Evolutionary conservation across 352 stramenopile species (phyloP).

Genomic region (Phytophthora sansomeana): DNA sequence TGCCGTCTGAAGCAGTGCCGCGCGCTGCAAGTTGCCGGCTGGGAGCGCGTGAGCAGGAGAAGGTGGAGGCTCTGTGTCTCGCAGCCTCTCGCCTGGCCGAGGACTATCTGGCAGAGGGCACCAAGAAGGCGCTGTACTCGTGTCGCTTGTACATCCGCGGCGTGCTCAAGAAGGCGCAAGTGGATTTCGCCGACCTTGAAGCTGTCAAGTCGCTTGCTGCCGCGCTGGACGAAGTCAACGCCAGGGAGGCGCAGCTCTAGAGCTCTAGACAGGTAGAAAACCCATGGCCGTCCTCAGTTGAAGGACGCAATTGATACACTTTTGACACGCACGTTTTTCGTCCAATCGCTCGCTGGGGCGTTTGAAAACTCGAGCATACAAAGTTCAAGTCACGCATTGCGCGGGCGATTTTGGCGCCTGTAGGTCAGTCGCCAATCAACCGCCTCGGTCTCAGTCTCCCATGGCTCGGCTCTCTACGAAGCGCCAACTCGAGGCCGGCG

Average conservation of each 20-base stretch:
- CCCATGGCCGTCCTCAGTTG: background rate
- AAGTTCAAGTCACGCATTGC: slow-evolving; percentile 26
- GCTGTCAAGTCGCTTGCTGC: slow-evolving; percentile 54
- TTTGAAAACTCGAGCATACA: slow-evolving; percentile 18
- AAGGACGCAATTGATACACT: slow-evolving; percentile 8
- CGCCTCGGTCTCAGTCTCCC: slow-evolving; percentile 22
- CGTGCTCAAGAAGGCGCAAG: slow-evolving; percentile 80
- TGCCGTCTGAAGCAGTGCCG: slow-evolving; percentile 84
- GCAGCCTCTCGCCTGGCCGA: slow-evolving; percentile 62
- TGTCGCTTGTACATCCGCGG: slow-evolving; percentile 80
- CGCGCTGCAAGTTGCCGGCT: slow-evolving; percentile 70
- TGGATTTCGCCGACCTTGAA: slow-evolving; percentile 67
- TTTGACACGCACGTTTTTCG: slow-evolving; percentile 13
- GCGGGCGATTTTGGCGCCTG: slow-evolving; percentile 40
- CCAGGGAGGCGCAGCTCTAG: slow-evolving; percentile 61
- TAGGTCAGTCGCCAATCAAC: slow-evolving; percentile 42
- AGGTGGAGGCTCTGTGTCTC: slow-evolving; percentile 66
- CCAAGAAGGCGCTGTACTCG: slow-evolving; percentile 84
- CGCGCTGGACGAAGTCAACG: slow-evolving; percentile 63
- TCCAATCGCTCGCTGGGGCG: slow-evolving; percentile 23
- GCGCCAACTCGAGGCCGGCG: slow-evolving; percentile 31
- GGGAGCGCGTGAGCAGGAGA: slow-evolving; percentile 69
- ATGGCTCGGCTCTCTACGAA: slow-evolving; percentile 33
- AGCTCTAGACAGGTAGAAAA: slow-evolving; percentile 2
- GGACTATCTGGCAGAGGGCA: slow-evolving; percentile 73